Evolutionary conservation across 768 basidiomycete genomes (phyloP).

Genomic region (Mycena filopes): DNA sequence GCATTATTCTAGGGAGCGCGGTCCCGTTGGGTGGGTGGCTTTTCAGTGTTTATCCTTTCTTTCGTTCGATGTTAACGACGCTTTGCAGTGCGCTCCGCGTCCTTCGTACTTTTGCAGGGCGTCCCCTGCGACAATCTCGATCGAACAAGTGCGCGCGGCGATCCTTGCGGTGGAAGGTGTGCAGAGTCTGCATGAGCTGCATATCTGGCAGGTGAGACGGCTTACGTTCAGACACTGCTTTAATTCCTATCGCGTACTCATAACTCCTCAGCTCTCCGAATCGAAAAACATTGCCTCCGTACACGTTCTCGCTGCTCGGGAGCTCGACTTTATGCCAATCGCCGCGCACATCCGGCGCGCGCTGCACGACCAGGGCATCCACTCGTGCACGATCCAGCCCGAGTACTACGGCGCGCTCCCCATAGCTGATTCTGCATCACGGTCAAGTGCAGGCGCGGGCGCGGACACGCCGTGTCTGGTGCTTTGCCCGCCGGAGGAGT

Average conservation of each 20-base stretch:
- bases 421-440: not conserved
- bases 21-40: conserved; percentile 79
- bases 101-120: conserved; percentile 94
- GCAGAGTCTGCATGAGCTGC: conserved; percentile 89
- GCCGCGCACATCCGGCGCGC: conserved; percentile 81
- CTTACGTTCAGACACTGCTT: too few relatives aligned
- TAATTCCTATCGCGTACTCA: too few relatives aligned
- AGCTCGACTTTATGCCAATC: conserved; percentile 91
- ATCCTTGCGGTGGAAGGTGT: conserved; percentile 89
- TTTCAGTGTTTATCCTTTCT: not conserved
- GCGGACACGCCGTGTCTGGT: conserved; percentile 26
- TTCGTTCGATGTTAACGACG: not conserved
- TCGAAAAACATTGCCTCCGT: conserved; percentile 95
- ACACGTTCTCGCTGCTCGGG: conserved; percentile 86
- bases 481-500: conserved; percentile 28
- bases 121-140: conserved; percentile 89
- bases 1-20: conserved; percentile 96
- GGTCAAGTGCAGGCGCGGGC: too few relatives aligned
- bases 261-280: conserved; percentile 76
- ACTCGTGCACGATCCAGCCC: conserved; percentile 94
- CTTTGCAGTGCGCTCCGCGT: conserved; percentile 80
- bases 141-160: conserved; percentile 87
- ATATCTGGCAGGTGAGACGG: conserved; percentile 82
- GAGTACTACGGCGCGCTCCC: conserved; percentile 65
- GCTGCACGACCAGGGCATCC: conserved; percentile 92